Percentiles rank a stretch among this genome's conserved stretches.
Conservation (phyloP, 768 basidiomycete species). For the Porphyrellus cyaneotinctus region DNA sequence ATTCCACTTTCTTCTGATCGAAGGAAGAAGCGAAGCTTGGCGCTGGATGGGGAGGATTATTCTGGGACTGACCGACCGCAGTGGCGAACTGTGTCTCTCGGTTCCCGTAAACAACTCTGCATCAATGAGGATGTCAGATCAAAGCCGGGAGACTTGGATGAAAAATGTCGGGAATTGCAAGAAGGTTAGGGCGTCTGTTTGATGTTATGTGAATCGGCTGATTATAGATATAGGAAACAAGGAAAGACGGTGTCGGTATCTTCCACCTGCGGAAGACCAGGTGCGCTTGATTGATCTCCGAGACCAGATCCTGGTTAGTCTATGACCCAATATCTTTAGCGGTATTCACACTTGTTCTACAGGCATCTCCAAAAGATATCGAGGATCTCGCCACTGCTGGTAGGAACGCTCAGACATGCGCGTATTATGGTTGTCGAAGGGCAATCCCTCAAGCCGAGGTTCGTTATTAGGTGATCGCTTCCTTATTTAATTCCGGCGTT, state of each 20-base stretch:
- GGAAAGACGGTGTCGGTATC: conserved; percentile 67
- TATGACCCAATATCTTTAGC: not conserved
- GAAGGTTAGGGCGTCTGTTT: conserved; percentile 42
- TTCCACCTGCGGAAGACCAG: conserved; percentile 71
- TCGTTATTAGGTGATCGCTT: conserved; percentile 6
- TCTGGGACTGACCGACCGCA: conserved; percentile 25
- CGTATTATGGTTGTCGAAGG: conserved; percentile 87
- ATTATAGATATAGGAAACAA: conserved; percentile 46
- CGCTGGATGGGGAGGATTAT: conserved; percentile 20
- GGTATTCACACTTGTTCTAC: not conserved
- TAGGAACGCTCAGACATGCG: conserved; percentile 65
- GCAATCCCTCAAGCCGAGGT: conserved; percentile 93
- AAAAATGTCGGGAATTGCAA: conserved; percentile 79
- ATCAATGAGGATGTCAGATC: conserved; percentile 77
- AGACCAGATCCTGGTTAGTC: conserved; percentile 74
- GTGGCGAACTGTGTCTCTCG: conserved; percentile 76
- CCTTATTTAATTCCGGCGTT: not conserved
- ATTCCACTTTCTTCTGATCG: not conserved
- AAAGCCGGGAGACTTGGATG: conserved; percentile 71
- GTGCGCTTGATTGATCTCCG: conserved; percentile 72
- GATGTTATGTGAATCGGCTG: not conserved
- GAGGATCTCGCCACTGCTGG: conserved; percentile 85
- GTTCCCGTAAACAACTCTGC: conserved; percentile 87
- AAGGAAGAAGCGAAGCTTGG: conserved; percentile 20
- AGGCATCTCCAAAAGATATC: conserved; percentile 91